Evolutionary conservation across 331 rosid genomes (phyloP).

Genomic region (Malus hybrid): DNA sequence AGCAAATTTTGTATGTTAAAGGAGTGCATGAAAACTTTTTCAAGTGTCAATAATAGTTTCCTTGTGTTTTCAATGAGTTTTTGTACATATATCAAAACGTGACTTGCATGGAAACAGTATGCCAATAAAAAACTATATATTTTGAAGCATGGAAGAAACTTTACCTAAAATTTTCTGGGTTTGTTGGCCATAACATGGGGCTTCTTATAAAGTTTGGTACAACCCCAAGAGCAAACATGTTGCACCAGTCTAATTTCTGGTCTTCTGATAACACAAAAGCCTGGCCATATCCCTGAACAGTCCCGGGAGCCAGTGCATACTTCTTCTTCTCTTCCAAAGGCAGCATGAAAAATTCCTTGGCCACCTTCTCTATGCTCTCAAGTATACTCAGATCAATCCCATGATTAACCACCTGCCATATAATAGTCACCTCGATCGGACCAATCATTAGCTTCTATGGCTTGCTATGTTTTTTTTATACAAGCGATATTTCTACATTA

Average conservation of each 20-base stretch:
- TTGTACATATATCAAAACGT: no score
- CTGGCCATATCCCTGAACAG: slow-evolving; percentile 91
- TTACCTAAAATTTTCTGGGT: slow-evolving; percentile 66
- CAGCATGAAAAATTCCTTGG: slow-evolving; percentile 76
- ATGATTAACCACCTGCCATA: slow-evolving; percentile 65
- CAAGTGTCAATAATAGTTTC: no score
- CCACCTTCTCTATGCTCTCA: slow-evolving; percentile 54
- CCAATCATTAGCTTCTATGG: not conserved
- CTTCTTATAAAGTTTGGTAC: slow-evolving; percentile 51
- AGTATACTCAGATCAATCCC: slow-evolving; percentile 57
- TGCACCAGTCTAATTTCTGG: slow-evolving; percentile 95
- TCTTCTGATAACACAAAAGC: slow-evolving; percentile 97
- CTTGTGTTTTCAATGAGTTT: no score
- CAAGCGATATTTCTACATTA: no score
- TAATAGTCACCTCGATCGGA: not conserved
- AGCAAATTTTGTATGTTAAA: no score
- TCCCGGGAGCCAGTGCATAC: slow-evolving; percentile 84
- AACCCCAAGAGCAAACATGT: slow-evolving; percentile 95
- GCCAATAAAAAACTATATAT: not conserved
- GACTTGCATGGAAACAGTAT: no score
- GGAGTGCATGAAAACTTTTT: no score
- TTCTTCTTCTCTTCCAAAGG: slow-evolving; percentile 82
- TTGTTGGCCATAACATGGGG: slow-evolving; percentile 78
- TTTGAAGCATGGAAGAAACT: not conserved
- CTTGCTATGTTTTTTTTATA: no score